Conservation (phyloP, 805 yeast species). For the Pichia paraexigua region DNA sequence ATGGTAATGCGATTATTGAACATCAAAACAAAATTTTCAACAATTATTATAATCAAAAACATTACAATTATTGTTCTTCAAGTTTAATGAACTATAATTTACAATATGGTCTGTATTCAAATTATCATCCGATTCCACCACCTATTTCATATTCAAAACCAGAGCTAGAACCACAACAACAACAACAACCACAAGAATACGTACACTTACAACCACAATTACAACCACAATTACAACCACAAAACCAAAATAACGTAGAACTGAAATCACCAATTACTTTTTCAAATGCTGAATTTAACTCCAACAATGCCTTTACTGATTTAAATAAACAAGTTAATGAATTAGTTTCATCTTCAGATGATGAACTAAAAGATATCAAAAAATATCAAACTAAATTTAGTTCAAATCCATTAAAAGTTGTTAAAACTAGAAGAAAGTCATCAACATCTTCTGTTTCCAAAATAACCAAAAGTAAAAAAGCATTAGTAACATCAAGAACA, state of each 20-base stretch:
- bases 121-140: background rate
- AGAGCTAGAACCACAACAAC: background rate
- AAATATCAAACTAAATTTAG: slow-evolving; percentile 5
- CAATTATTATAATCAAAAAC: background rate
- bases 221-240: background rate
- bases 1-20: background rate
- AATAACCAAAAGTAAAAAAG: slow-evolving; percentile 2
- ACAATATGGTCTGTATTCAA: background rate
- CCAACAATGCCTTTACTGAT: slow-evolving; percentile 3
- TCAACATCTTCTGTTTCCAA: slow-evolving; percentile 4
- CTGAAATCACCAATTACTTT: background rate
- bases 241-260: background rate
- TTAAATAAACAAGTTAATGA: slow-evolving; percentile 1
- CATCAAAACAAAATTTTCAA: background rate
- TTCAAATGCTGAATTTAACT: background rate
- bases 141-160: background rate
- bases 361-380: background rate
- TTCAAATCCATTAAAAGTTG: slow-evolving; percentile 1
- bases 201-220: background rate
- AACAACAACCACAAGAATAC: no score
- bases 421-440: slow-evolving; percentile 6
- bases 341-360: background rate
- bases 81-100: background rate
- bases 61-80: background rate
- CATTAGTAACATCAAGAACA: background rate